Evolutionary conservation across 2,329 filamentous ascomycete genomes (phyloP), one percentile per base, ranked within the genome.

Genomic region (Stagonosporopsis vannaccii): DNA sequence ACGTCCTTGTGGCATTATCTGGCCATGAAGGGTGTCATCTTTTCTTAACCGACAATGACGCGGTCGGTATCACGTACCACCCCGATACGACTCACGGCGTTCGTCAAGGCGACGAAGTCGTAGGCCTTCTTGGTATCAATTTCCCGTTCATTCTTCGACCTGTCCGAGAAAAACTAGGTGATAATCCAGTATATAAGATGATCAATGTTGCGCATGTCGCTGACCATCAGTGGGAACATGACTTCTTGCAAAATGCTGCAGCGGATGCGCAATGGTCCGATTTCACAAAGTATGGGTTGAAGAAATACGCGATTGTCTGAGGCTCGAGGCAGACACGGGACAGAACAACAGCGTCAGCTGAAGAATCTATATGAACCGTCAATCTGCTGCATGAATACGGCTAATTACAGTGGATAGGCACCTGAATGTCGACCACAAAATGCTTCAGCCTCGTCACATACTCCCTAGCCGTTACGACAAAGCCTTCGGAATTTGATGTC

Each of bases 61-160:
- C 17, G 11, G 33, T 52, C 19, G 49, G 49, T 17, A 45, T 52
- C 33, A 26, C 44, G 4, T 51, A 56, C 20, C 57, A 60, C 40
- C 46, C 45, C 2, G 32, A 57, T 22, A 6, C n/a, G 1, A 11
- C 15, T 15, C 11, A 54, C 13, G 53, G 45, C 3, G 19, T 56
- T 4, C 51, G 48, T 2, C 5, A 13, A 6, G 60, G 55, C 15
- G 55, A 65, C 40, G n/a, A 51, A 7, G 30, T 65, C 1, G 56
- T 46, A 5, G 62, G 62, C 5, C 56, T 65, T 11, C 55, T 65
- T 28, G 60, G 60, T 15, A 53, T 65, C 47, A 61, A 63, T 22
- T 60, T 61, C 35, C 62, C 62, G 0, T 65, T 63, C 28, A 40
- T 63, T 9, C 40, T 65, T 7, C 43, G 53, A n/a, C 2, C 36